Conservation (phyloP, 306 rosid genomes). For the Luffa acutangula region DNA sequence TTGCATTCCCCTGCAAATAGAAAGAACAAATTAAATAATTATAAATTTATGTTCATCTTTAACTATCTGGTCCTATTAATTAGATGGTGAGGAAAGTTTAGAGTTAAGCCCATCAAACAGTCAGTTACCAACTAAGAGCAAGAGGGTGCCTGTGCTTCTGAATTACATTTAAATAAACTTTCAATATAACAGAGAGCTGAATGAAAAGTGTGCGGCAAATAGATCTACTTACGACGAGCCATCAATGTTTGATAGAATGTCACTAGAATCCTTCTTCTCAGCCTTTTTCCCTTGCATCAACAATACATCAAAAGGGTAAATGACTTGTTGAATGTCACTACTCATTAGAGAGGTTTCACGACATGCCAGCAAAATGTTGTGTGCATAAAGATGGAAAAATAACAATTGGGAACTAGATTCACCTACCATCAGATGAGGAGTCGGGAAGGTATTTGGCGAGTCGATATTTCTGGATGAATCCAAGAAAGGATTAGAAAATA, state of each 20-base stretch:
- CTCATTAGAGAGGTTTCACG: neutral
- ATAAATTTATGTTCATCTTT: neutral
- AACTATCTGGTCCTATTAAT: neutral
- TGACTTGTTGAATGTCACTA: conserved; percentile 8
- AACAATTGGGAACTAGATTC: conserved; percentile 13
- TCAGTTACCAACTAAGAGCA: neutral
- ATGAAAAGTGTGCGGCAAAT: conserved; percentile 6
- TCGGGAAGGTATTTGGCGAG: conserved; percentile 92
- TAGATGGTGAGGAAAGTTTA: neutral
- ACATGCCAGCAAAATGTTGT: neutral
- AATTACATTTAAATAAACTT: neutral
- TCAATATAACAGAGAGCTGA: neutral
- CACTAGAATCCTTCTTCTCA: conserved; percentile 89
- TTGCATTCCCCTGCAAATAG: conserved; percentile 75
- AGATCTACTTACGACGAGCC: conserved; percentile 83
- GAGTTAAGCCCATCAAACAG: neutral
- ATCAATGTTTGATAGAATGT: conserved; percentile 62
- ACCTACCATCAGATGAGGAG: conserved; percentile 76
- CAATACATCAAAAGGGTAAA: conserved; percentile 20
- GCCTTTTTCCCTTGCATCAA: conserved; percentile 66
- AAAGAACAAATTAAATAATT: neutral
- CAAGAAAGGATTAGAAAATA: neutral
- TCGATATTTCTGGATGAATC: conserved; percentile 78
- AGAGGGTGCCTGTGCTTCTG: neutral
- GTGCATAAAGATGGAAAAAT: conserved; percentile 10